Base-by-base conservation (phyloP, 495 filamentous ascomycete genomes). In the Aspergillus sclerotiicarbonarius region DNA sequence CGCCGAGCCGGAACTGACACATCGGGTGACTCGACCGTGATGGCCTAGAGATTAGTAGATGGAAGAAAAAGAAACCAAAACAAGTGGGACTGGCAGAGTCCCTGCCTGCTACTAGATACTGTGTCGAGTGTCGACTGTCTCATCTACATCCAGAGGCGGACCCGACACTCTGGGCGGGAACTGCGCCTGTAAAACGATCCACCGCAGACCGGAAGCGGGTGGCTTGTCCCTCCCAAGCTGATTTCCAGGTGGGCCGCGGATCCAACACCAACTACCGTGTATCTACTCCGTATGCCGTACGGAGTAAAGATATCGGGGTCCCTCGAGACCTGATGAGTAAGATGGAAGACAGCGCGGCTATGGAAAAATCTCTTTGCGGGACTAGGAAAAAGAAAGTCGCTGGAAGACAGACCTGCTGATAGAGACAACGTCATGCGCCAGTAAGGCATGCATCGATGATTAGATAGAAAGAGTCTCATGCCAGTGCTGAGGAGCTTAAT, bases 161-260 rank as follows among this genome's bases (percentile, higher is more conserved):
- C 47, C 47, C 47, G 47, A 50, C 47, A 50, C 31, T 50, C 47
- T 50, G 47, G 47, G 47, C 47, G 47, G 25, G 47, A 32, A 50
- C 16, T 50, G 47, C 47, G 47, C 47, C 47, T 50, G 31, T 50
- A 50, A 32, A n/a, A n/a, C 29, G 47, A 31, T 50, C 47, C 47
- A 50, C 47, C 8, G n/a, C 37, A 41, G 37, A 41, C 37, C 13
- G 37, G 37, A 41, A 41, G 47, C 47, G 47, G 47, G 47, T 50
- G 47, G 47, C 47, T 50, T 50, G 47, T 50, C 25, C 31, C 47
- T 32, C 20, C 31, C 13, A 13, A 50, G 47, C 47, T 50, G 47
- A 50, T 18, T 49, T 32, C 15, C 31, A 16, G 25, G 47, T 50
- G 25, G 25, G 31, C 47, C 13, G 16, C 5, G 13, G 3, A 45